These are phyloP conservation scores for Phoenix roebelenii DNA, from an alignment of 176 grass and related monocot species.

Conservation along the genomic window DNA sequence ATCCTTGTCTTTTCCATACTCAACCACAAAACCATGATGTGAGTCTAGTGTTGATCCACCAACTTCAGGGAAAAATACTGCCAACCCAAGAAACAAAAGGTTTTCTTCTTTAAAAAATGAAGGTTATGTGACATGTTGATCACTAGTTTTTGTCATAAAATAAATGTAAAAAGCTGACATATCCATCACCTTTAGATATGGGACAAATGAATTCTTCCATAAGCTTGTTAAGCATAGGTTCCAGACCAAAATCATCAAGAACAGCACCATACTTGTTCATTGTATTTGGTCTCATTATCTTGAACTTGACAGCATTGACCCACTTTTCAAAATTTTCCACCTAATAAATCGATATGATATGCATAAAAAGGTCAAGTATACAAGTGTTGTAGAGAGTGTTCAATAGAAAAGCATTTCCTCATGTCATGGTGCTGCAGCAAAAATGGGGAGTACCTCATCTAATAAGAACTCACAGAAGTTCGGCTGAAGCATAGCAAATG, in stretches of 20 bases:
- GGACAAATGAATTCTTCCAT: slow-evolving; percentile 89
- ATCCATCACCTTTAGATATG: slow-evolving; percentile 58
- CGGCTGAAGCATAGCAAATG: slow-evolving; percentile 88
- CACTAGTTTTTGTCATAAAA: no score
- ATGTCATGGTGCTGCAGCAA: not conserved
- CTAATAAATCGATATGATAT: slow-evolving; percentile 25
- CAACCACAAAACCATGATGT: slow-evolving; percentile 96
- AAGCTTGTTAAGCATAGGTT: slow-evolving; percentile 80
- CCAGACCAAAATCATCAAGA: slow-evolving; percentile 95
- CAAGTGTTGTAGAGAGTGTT: no score
- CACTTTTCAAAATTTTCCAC: slow-evolving; percentile 96
- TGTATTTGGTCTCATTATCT: slow-evolving; percentile 99
- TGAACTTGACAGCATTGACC: slow-evolving; percentile 70
- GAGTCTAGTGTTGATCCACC: slow-evolving; percentile 76
- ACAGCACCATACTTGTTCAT: slow-evolving; percentile 99
- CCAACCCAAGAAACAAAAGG: slow-evolving; percentile 18
- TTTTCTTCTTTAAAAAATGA: not conserved
- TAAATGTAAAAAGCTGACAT: not conserved
- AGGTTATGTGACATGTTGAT: no score
- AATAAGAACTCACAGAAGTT: slow-evolving; percentile 75
- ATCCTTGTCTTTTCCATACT: slow-evolving; percentile 94
- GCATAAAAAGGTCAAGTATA: no score
- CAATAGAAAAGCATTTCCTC: no score
- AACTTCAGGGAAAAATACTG: slow-evolving; percentile 86
- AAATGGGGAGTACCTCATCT: slow-evolving; percentile 55